Evolutionary conservation across 2,329 filamentous ascomycete species (phyloP).

Genomic region (Exophiala sp.): DNA sequence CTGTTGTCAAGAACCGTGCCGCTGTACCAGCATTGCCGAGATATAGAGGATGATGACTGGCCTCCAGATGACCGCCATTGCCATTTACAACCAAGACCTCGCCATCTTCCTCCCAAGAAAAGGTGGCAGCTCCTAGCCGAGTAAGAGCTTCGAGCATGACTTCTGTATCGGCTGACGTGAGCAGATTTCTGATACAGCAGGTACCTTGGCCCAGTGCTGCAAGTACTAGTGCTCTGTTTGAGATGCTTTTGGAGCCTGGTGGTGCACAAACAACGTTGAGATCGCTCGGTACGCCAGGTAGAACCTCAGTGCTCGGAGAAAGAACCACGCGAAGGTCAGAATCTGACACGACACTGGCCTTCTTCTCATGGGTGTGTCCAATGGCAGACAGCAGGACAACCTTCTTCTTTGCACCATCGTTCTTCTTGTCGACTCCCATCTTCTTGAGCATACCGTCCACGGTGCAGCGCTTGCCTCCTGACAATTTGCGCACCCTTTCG

Average conservation of each 20-base stretch:
- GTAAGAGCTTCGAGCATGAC: slow-evolving; percentile 94
- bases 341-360: slow-evolving; percentile 86
- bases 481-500: slow-evolving; percentile 74
- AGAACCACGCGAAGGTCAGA: slow-evolving; percentile 77
- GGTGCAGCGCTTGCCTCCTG: slow-evolving; percentile 81
- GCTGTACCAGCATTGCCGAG: slow-evolving; percentile 96
- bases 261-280: slow-evolving; percentile 75
- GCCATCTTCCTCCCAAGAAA: slow-evolving; percentile 92
- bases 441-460: slow-evolving; percentile 82
- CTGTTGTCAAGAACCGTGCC: slow-evolving; percentile 89
- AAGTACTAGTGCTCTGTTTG: slow-evolving; percentile 89
- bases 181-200: slow-evolving; percentile 83
- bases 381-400: slow-evolving; percentile 89
- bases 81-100: slow-evolving; percentile 84
- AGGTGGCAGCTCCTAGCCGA: slow-evolving; percentile 79
- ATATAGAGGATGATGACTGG: slow-evolving; percentile 75
- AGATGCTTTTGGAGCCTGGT: slow-evolving; percentile 96
- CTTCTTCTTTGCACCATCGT: slow-evolving; percentile 91
- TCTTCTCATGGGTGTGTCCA: slow-evolving; percentile 79
- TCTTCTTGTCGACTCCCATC: slow-evolving; percentile 99
- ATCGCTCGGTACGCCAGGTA: slow-evolving; percentile 64
- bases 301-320: slow-evolving; percentile 71
- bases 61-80: slow-evolving; percentile 79
- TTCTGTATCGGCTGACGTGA: slow-evolving; percentile 95
- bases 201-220: slow-evolving; percentile 83